phyloP scores from a whole-genome alignment of 2,329 filamentous ascomycete genomes.

The Fusarium nygamai region DNA sequence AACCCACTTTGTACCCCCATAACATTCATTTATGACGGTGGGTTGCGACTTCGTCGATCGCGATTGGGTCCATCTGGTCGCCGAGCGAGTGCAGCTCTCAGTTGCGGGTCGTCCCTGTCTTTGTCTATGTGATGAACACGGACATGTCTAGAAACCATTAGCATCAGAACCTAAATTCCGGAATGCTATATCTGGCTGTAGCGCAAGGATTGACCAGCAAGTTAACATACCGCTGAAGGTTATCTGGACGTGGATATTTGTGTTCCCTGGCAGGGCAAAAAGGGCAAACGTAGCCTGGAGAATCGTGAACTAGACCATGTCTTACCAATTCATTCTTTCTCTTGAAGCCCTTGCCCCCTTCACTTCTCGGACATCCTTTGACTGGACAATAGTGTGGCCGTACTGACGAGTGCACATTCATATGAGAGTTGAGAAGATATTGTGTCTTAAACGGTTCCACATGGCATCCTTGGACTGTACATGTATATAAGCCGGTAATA shows the following conservation, averaged over 20 bases:
- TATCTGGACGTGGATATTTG: slow-evolving; percentile 94
- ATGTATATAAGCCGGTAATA: slow-evolving; percentile 65
- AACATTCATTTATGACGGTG: slow-evolving; percentile 41
- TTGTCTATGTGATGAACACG: slow-evolving; percentile 91
- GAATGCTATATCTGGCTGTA: not conserved
- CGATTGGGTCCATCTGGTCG: slow-evolving; percentile 85
- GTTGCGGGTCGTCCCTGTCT: slow-evolving; percentile 82
- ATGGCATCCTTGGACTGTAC: slow-evolving; percentile 70
- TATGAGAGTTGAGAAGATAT: slow-evolving; percentile 81
- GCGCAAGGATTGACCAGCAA: not conserved
- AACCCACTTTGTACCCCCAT: not conserved
- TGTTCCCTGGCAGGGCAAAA: slow-evolving; percentile 95
- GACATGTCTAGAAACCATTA: slow-evolving; percentile 73
- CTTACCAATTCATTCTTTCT: slow-evolving; percentile 79
- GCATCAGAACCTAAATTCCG: slow-evolving; percentile 1
- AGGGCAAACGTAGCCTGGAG: slow-evolving; percentile 93
- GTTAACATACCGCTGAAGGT: slow-evolving; percentile 80
- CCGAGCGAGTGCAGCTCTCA: slow-evolving; percentile 87
- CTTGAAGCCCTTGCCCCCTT: slow-evolving; percentile 75
- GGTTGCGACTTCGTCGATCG: slow-evolving; percentile 76
- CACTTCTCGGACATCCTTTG: slow-evolving; percentile 67
- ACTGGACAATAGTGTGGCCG: slow-evolving; percentile 74
- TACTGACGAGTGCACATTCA: slow-evolving; percentile 73
- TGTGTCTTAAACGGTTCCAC: slow-evolving; percentile 81
- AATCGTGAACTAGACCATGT: slow-evolving; percentile 89